A percentile compares a stretch with the other conserved stretches of the same genome.
Evolutionary conservation across 208 protist genomes (phyloP).

Genomic region (Trypanosoma grayi): DNA sequence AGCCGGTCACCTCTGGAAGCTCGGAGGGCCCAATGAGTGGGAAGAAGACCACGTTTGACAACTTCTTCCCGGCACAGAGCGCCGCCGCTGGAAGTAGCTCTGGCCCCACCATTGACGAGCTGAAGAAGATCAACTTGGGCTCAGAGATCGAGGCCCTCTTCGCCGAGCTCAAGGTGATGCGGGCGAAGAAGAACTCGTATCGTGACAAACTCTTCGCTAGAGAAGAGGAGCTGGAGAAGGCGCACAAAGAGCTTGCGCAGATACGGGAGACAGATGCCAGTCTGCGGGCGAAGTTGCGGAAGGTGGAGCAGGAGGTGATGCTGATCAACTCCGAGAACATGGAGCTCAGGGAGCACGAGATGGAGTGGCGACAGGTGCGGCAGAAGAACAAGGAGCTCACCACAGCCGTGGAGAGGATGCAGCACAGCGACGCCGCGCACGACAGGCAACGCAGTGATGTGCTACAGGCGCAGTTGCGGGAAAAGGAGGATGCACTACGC

Average conservation of each 20-base stretch:
- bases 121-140: constrained; percentile 81
- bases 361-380: constrained; percentile 46
- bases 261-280: constrained; percentile 38
- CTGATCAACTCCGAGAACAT: constrained; percentile 88
- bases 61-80: not conserved
- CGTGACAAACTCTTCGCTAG: constrained; percentile 51
- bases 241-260: constrained; percentile 33
- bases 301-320: constrained; percentile 78
- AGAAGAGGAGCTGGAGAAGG: constrained; percentile 29
- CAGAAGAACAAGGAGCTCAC: constrained; percentile 45
- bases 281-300: constrained; percentile 58
- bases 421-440: constrained; percentile 37
- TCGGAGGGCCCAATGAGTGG: not conserved
- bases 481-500: constrained; percentile 57
- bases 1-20: not conserved
- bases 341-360: constrained; percentile 63
- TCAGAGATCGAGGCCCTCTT: constrained; percentile 89
- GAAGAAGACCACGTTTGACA: not conserved
- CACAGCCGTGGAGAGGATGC: constrained; percentile 2
- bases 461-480: constrained; percentile 54
- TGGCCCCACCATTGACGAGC: constrained; percentile 76
- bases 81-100: constrained; percentile 3
- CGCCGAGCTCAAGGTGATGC: constrained; percentile 66
- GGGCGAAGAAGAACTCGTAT: constrained; percentile 80
- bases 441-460: constrained; percentile 23